Base-by-base conservation (phyloP, 768 basidiomycete genomes). In the Lentinula raphanica region DNA sequence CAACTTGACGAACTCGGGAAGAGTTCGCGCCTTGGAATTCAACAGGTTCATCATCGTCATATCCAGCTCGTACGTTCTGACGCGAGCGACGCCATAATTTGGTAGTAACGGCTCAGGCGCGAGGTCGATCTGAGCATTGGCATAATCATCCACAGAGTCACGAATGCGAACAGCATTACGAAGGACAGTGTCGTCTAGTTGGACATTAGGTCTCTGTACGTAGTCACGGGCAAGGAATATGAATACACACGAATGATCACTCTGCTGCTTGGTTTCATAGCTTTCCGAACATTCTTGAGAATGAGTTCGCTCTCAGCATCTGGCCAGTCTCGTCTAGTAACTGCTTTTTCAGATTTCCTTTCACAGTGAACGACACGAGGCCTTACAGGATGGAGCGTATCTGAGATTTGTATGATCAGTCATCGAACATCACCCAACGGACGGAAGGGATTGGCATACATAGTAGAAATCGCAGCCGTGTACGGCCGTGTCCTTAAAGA, bases 91-190 rank as follows among this genome's bases (percentile, higher is more conserved):
- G 17, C 78, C 79, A 53, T 74, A 80, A 63, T 80, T 81, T 5
- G 80, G 72, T 2, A 81, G 68, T 49, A 83, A 65, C 0, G 78
- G 80, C 54, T 74, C 72, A 0, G 79, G 79, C 44, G 36, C 51
- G 68, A 61, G 48, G 36, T 54, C 38, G 8, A 38, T 60, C 12
- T 56, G 44, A 0, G 45, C 27, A 36, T 8, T 55, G 45, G n/a
- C 21, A 13, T 39, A n/a, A n/a, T n/a, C n/a, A n/a, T n/a, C n/a
- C n/a, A n/a, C 45, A 42, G 29, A 8, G 11, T 42, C 36, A 45
- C 55, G 46, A 23, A 28, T 48, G 15, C 65, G 58, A 19, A 64
- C 62, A 2, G 66, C 66, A 44, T 68, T 64, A 56, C 71, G 73
- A 6, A 76, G 62, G 29, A 76, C 67, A 59, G 68, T 71, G 56